Percentiles rank a stretch among this genome's conserved stretches.
phyloP scores from a whole-genome alignment of 208 protist species.

The Balamuthia mandrillaris region DNA sequence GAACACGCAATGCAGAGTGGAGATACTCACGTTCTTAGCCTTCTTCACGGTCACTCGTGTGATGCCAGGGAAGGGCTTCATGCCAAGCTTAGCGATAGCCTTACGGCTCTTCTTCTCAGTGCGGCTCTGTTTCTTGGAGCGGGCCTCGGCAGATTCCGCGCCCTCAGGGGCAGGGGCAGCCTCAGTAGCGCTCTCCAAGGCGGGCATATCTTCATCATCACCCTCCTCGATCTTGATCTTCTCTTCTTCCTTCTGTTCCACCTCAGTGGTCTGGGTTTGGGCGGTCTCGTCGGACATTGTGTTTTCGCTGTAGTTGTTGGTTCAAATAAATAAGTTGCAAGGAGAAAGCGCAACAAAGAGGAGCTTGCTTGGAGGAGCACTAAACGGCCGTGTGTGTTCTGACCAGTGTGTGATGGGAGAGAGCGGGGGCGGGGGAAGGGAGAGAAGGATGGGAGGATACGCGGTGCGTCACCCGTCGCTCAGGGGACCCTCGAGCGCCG shows the following conservation, averaged over 20 bases:
- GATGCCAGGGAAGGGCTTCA: slow-evolving; percentile 89
- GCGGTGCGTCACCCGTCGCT: too few species aligned
- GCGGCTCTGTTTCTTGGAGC: slow-evolving; percentile 48
- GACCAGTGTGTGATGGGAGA: too few species aligned
- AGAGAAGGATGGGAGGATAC: too few species aligned
- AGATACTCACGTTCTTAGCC: slow-evolving; percentile 54
- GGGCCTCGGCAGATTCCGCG: background rate
- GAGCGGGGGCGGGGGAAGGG: too few species aligned
- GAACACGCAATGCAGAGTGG: background rate
- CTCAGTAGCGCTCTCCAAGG: slow-evolving; percentile 47
- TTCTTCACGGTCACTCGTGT: slow-evolving; percentile 89
- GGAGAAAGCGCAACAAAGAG: too few species aligned
- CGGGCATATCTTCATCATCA: slow-evolving; percentile 56
- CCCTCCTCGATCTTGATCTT: slow-evolving; percentile 50
- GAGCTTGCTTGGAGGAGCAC: too few species aligned
- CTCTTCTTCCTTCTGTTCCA: slow-evolving; percentile 34
- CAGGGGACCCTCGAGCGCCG: too few species aligned
- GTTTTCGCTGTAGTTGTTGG: background rate
- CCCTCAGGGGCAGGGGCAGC: background rate
- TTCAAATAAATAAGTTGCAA: too few species aligned
- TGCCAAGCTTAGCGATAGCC: slow-evolving; percentile 92
- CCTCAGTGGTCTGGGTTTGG: background rate
- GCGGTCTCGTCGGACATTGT: slow-evolving; percentile 1
- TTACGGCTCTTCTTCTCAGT: slow-evolving; percentile 91
- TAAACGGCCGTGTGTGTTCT: too few species aligned